Conservation (phyloP, 495 filamentous ascomycete genomes). For the Aspergillus affinis region DNA sequence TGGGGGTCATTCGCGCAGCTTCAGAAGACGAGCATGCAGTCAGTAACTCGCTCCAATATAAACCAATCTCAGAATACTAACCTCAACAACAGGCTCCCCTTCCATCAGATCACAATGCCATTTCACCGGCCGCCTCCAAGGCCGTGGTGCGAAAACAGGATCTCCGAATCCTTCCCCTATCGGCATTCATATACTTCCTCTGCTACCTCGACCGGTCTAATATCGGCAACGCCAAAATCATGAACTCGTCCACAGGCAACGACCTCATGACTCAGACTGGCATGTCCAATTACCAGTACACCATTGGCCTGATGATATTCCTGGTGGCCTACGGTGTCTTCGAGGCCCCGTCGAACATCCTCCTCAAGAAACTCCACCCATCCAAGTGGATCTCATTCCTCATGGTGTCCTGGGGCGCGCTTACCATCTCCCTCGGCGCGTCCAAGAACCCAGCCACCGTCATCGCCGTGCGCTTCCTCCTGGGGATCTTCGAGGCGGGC, state of each 20-base stretch:
- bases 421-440: conserved; percentile 63
- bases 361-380: conserved; percentile 66
- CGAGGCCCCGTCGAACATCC: conserved; percentile 69
- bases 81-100: no score
- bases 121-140: conserved; percentile 8
- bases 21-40: no score
- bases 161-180: conserved; percentile 58
- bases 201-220: conserved; percentile 69
- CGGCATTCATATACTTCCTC: conserved; percentile 63
- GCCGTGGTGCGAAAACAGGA: conserved; percentile 60
- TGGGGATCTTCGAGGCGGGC: conserved; percentile 56
- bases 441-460: conserved; percentile 53
- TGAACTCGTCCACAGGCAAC: conserved; percentile 57
- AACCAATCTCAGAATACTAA: no score
- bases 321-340: conserved; percentile 67
- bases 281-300: conserved; percentile 61
- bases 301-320: conserved; percentile 70
- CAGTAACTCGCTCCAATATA: no score
- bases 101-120: no score
- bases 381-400: conserved; percentile 64
- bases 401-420: conserved; percentile 67
- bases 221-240: conserved; percentile 66
- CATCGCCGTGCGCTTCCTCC: conserved; percentile 61
- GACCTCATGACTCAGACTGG: conserved; percentile 63
- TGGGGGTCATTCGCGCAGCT: no score